Evolutionary conservation across 2,329 filamentous ascomycete genomes (phyloP).

Genomic region (Orbilia brochopaga): DNA sequence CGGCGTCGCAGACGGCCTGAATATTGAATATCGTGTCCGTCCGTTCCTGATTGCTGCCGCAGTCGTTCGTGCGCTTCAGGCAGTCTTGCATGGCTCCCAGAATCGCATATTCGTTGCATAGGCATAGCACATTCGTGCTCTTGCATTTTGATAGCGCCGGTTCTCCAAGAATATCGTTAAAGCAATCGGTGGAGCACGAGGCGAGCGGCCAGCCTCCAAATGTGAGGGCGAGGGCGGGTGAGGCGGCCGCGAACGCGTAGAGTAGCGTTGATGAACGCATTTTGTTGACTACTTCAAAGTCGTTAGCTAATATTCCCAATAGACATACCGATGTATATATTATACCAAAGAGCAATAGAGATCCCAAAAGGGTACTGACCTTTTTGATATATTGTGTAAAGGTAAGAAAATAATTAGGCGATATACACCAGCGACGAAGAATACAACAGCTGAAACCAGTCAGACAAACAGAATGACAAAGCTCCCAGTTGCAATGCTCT

Average conservation of each 20-base stretch:
- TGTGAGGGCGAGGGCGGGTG: constrained; percentile 25
- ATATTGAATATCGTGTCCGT: constrained; percentile 29
- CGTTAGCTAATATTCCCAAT: no score
- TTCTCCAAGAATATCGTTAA: constrained; percentile 40
- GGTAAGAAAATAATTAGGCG: constrained; percentile 9
- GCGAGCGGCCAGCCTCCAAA: constrained; percentile 32
- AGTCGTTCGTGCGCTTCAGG: constrained; percentile 29
- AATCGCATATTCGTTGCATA: constrained; percentile 34
- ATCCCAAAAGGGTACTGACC: constrained; percentile 14
- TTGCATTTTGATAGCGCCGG: constrained; percentile 39
- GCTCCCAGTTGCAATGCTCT: constrained; percentile 38
- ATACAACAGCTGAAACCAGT: constrained; percentile 38
- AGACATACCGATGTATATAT: no score
- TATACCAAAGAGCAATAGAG: background rate
- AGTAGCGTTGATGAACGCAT: constrained; percentile 36
- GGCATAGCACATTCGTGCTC: constrained; percentile 24
- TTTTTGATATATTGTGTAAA: constrained; percentile 20
- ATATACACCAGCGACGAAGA: constrained; percentile 30
- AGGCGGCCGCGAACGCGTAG: constrained; percentile 19
- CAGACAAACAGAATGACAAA: constrained; percentile 45
- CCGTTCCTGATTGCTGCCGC: constrained; percentile 16
- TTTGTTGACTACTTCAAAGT: constrained; percentile 5
- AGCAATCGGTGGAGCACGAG: constrained; percentile 28
- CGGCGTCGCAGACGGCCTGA: constrained; percentile 40
- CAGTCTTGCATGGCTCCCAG: constrained; percentile 38